Evolutionary conservation across 805 yeast species (phyloP), one percentile per base, ranked within the genome.

Genomic region (Ogataea angusta): DNA sequence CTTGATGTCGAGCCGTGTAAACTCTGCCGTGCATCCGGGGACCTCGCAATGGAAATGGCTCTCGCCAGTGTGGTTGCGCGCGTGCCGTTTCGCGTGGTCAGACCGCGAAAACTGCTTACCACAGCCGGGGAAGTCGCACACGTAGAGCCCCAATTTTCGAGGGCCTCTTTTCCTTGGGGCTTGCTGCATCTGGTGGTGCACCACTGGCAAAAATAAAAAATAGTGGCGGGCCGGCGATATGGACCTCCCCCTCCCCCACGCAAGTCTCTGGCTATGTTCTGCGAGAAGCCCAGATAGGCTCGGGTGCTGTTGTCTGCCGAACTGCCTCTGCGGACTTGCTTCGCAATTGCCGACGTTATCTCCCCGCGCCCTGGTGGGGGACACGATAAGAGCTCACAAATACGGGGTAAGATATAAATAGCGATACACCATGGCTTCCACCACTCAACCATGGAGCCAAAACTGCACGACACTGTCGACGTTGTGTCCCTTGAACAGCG

Each of bases 401-500:
- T 24, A 24, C 27, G 27, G 27, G 27, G 27, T 24, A 24, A n/a
- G 14, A 12, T 24, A 24, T 24, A 24, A 24, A 24, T 24, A 24
- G 9, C 9, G 21, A 19, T 19, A 9, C 7, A 19, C 21, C 21
- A 19, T 19, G 21, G 21, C 8, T 6, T 5, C 27, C 6, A 24
- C 14, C 13, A 24, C n/a, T 21, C 18, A 29, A 30, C n/a, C 23
- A 44, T 44, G 48, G 45, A 33, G 2, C 13, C 31, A 22, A 44
- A 46, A 26, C 15, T 16, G 6, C 13, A 23, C 9, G 46, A 21
- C 6, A 23, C 41, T 10, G 43, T 44, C 14, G 43, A 47, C 22
- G 39, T 43, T 8, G 45, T 36, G 10, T 38, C 45, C 4, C 5
- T 47, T 10, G 50, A 43, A 6, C 36, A 43, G 4, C 31, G 34